Base-by-base conservation (phyloP, 2,329 filamentous ascomycete genomes). In the Tolypocladium tropicale region DNA sequence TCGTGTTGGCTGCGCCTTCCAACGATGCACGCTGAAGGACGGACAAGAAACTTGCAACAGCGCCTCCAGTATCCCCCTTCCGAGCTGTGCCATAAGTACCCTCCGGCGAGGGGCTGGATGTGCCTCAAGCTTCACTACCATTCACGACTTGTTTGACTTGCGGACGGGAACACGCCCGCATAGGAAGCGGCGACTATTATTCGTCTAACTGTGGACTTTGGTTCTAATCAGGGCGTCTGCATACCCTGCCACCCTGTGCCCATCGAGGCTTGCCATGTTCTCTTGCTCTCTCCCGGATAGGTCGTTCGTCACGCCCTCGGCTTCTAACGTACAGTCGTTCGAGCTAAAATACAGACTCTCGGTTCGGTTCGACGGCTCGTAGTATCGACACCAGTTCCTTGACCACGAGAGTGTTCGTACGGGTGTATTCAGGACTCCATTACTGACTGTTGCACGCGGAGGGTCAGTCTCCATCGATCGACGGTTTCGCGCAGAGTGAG, bases 291-390 rank as follows among this genome's bases (percentile, higher is more conserved):
- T 11, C 18, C 2, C 4, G 18, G 37, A 18, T 4, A 32, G 33
- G 28, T 28, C 46, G 18, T n/a, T 32, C 28, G 46, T 32, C 7
- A 10, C 12, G 18, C 28, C 14, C 18, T 28, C 18, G 39, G 18
- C 58, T 53, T 61, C 60, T 66, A 65, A 62, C 62, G 63, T 66
- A 67, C 65, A 68, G 58, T 53, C 53, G 53, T 56, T 49, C 54
- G 43, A 28, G 33, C 53, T 51, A 55, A 34, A 51, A 32, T 55
- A 55, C 53, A 55, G 12, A 50, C 23, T 53, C 7, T 46, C 52
- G 33, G n/a, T n/a, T n/a, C n/a, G n/a, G n/a, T n/a, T n/a, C 6
- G 25, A 23, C 21, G 30, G 53, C 53, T 32, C 39, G 46, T 30
- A 28, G 28, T 30, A 2, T 50, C 46, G 28, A 33, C 16, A 18